These are phyloP conservation scores for Sanghuangporus sanghuang DNA, from an alignment of 1,284 basidiomycete genomes.

Conservation along the genomic window DNA sequence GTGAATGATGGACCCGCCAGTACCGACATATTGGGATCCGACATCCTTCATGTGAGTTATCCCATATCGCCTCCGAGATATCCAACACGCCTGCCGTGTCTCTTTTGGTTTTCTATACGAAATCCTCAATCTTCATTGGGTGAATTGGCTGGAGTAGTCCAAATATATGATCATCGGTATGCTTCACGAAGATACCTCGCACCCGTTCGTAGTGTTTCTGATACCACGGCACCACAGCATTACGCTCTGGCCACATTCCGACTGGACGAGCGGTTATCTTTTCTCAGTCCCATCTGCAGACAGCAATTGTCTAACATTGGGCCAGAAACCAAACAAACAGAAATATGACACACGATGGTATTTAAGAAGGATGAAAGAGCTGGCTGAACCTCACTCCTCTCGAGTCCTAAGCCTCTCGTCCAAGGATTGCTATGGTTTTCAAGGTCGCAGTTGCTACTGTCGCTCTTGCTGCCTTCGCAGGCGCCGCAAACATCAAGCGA, in stretches of 20 bases:
- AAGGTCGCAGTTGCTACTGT: constrained; percentile 10
- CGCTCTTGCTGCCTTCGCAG: constrained; percentile 11
- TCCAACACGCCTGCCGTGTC: not conserved
- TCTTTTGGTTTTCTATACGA: not conserved
- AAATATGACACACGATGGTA: not conserved
- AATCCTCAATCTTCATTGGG: not conserved
- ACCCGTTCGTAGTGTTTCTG: not conserved
- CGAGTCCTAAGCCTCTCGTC: not conserved
- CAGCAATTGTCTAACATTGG: not conserved
- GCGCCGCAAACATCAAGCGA: constrained; percentile 16
- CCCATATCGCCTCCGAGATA: not conserved
- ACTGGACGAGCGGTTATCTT: not conserved
- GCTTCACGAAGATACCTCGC: not conserved
- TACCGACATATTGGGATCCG: not conserved
- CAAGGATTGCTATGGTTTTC: constrained; percentile 10
- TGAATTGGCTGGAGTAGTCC: not conserved
- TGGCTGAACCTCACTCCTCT: not conserved
- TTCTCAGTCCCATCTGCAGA: not conserved
- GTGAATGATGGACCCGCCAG: not conserved
- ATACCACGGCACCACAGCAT: not conserved
- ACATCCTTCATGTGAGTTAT: not conserved
- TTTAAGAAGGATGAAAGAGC: not conserved
- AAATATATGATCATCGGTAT: not conserved
- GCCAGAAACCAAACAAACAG: not conserved
- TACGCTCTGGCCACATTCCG: constrained; percentile 2